Evolutionary conservation across 331 rosid genomes (phyloP).

Genomic region (Malus hybrid): DNA sequence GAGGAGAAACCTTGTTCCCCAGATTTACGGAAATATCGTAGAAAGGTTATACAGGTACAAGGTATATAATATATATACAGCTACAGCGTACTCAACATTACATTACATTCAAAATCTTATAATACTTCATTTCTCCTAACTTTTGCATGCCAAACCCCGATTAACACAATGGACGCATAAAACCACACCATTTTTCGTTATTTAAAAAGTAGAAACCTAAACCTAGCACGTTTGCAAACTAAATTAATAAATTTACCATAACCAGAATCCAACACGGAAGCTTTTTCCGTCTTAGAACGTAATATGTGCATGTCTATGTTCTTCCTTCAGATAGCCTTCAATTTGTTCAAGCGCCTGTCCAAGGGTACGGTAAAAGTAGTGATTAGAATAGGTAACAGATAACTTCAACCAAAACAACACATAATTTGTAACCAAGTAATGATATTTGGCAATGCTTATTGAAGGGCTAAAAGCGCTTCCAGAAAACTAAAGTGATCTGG

Average conservation of each 20-base stretch:
- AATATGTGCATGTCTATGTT: constrained; percentile 26
- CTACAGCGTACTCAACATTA: not conserved
- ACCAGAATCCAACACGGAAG: not conserved
- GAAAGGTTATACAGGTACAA: no score
- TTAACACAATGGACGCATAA: not conserved
- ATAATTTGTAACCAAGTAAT: not conserved
- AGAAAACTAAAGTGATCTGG: no score
- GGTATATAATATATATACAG: not conserved
- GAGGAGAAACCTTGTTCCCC: no score
- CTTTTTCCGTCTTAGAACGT: constrained; percentile 20
- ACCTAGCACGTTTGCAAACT: constrained; percentile 2
- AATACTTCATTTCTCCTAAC: not conserved
- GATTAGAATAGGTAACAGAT: not conserved
- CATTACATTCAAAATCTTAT: not conserved
- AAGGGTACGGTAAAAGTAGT: constrained; percentile 7
- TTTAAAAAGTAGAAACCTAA: not conserved
- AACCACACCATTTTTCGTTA: constrained; percentile 5
- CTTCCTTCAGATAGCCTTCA: constrained; percentile 40
- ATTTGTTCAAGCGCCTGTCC: constrained; percentile 78
- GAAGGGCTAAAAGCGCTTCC: no score
- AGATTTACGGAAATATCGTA: no score
- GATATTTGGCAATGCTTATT: not conserved
- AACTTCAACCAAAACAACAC: not conserved
- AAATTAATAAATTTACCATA: constrained; percentile 1
- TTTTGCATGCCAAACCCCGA: not conserved